phyloP scores from a whole-genome alignment of 2,329 filamentous ascomycete species.

The Ophidiomyces ophidiicola region DNA sequence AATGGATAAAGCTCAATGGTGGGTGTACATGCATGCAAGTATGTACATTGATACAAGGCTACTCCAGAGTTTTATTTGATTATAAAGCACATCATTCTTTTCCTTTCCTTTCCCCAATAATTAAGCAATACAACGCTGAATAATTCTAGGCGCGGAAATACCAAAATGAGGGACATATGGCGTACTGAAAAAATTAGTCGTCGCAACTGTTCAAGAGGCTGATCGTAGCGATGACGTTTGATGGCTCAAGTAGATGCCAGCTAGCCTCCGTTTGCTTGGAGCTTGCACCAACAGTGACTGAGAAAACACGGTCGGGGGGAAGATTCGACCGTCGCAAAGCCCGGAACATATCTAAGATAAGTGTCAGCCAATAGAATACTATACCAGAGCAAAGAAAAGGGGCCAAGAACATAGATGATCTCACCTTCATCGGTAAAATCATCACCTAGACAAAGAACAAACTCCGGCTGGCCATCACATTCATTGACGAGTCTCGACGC shows the following conservation, averaged over 20 bases:
- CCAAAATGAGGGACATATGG: no score
- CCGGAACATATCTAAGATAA: conserved; percentile 63
- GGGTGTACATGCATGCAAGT: no score
- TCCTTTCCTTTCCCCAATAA: no score
- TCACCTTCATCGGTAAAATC: conserved; percentile 95
- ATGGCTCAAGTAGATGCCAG: conserved; percentile 80
- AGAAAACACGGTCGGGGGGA: conserved; percentile 60
- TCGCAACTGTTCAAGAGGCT: conserved; percentile 41
- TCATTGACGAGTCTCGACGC: conserved; percentile 67
- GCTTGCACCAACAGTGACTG: conserved; percentile 81
- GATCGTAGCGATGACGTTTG: conserved; percentile 65
- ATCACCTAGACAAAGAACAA: conserved; percentile 83
- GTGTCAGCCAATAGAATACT: no score
- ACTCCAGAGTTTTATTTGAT: no score
- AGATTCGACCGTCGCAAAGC: conserved; percentile 51
- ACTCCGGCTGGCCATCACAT: conserved; percentile 59
- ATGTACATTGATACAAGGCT: no score
- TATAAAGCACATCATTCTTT: no score
- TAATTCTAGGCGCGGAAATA: no score
- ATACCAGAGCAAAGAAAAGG: neutral
- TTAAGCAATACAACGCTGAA: no score
- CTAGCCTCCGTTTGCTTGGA: conserved; percentile 82
- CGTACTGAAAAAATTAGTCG: conserved; percentile 1
- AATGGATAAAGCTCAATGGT: no score
- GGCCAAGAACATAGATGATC: conserved; percentile 11